Conservation (phyloP, 164 flowering plant species). For the Macadamia tetraphylla region DNA sequence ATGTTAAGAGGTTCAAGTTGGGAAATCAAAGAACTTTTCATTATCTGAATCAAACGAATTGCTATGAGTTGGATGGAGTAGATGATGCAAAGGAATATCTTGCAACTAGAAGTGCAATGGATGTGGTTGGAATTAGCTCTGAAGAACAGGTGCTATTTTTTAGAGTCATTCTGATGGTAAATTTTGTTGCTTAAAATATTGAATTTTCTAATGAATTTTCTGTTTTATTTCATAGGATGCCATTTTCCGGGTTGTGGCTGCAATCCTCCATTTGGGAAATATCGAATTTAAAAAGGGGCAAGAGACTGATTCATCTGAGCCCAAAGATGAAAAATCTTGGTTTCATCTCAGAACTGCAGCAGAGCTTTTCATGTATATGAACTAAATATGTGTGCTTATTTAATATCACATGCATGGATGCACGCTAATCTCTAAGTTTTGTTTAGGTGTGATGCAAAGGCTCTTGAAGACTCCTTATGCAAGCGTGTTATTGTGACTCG, state of each 20-base stretch:
- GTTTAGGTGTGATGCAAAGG: constrained; percentile 74
- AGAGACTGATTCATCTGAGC: constrained; percentile 72
- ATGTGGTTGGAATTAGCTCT: constrained; percentile 68
- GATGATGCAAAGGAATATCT: constrained; percentile 74
- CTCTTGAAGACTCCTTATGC: constrained; percentile 85
- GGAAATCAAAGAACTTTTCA: constrained; percentile 68
- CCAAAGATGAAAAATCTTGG: constrained; percentile 68
- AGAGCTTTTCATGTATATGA: constrained; percentile 63
- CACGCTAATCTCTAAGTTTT: constrained; percentile 8
- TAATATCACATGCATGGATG: not conserved
- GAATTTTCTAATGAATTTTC: not conserved
- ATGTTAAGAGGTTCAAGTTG: constrained; percentile 57
- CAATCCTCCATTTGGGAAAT: constrained; percentile 84
- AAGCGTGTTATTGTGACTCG: constrained; percentile 87
- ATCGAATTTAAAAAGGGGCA: constrained; percentile 67
- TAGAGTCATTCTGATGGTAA: not conserved
- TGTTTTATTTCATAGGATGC: constrained; percentile 48
- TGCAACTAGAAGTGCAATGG: constrained; percentile 81
- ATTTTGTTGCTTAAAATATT: not conserved
- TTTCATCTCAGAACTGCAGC: constrained; percentile 79
- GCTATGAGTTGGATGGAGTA: constrained; percentile 63
- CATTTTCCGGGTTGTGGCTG: constrained; percentile 81
- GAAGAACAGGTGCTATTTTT: constrained; percentile 59
- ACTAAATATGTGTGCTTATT: not conserved
- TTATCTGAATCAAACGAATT: constrained; percentile 81